Conservation (phyloP, 441 rosid genomes). For the Biscutella laevigata region DNA sequence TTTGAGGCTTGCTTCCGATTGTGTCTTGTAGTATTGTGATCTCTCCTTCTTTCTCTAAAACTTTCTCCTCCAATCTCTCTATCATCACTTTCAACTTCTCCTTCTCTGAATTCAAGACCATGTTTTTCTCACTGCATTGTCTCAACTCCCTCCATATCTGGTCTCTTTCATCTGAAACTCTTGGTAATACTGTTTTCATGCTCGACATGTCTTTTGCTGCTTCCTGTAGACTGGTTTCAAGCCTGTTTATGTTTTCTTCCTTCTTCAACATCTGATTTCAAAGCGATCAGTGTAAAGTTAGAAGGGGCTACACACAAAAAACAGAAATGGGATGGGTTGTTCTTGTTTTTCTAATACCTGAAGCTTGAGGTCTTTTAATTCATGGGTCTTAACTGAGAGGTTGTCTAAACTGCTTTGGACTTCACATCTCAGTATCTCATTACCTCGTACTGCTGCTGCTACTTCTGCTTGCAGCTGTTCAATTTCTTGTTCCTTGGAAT, state of each 20-base stretch:
- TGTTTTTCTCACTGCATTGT: slow-evolving; percentile 67
- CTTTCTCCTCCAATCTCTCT: slow-evolving; percentile 64
- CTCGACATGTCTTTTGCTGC: slow-evolving; percentile 43
- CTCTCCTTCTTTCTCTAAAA: slow-evolving; percentile 86
- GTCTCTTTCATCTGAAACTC: slow-evolving; percentile 75
- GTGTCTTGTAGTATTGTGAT: slow-evolving; percentile 82
- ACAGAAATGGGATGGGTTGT: not conserved
- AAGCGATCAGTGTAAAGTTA: too few species aligned
- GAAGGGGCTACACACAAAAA: too few species aligned
- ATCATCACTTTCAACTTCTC: slow-evolving; percentile 54
- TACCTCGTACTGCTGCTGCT: slow-evolving; percentile 71
- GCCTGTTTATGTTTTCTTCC: slow-evolving; percentile 47
- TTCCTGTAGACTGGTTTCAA: slow-evolving; percentile 55
- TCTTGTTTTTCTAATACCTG: slow-evolving; percentile 42
- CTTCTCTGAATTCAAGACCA: slow-evolving; percentile 69
- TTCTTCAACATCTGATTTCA: slow-evolving; percentile 72
- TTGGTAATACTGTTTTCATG: slow-evolving; percentile 47
- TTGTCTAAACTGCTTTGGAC: slow-evolving; percentile 61
- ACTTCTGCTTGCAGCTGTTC: slow-evolving; percentile 83
- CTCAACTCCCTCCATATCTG: slow-evolving; percentile 76
- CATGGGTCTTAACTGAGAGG: slow-evolving; percentile 58
- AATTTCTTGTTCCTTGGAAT: slow-evolving; percentile 69
- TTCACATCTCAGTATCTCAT: slow-evolving; percentile 66
- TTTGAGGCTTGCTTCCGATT: slow-evolving; percentile 43
- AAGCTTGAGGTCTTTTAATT: slow-evolving; percentile 65